Base-by-base conservation (phyloP, 148 eudicot species). In the Silene conica region DNA sequence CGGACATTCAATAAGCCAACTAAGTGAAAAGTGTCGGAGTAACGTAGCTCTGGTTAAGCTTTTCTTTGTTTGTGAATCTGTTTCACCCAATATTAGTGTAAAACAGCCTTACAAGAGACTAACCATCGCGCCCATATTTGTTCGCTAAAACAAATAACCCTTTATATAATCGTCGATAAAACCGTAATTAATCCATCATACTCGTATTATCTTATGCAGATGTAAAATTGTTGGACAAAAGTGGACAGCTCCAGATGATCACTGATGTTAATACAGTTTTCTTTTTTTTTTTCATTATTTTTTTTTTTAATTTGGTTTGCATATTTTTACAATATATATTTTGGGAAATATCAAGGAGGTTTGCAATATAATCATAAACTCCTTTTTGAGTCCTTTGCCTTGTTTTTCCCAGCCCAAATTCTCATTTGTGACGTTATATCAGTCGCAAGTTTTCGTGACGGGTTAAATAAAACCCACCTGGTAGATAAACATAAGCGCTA, bases 181-280 rank as follows among this genome's bases (percentile, higher is more conserved):
- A 22, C 13, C 23, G 15, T 60, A 62, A 5, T 41, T 22, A 16
- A 9, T 6, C n/a, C n/a, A n/a, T n/a, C n/a, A n/a, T n/a, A n/a
- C n/a, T n/a, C n/a, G n/a, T n/a, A n/a, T 65, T 19, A 41, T 10
- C 14, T n/a, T 9, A 34, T 78, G 72, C 83, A 81, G 83, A 70
- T 81, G 74, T 77, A 81, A 81, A 81, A 81, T 81, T 76, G 71
- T 54, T 74, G 82, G 45, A 63, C 55, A 45, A 71, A 76, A 72
- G 31, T 76, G 83, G 80, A 77, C 80, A 81, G 80, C 80, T 61
- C 73, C 74, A 81, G 77, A 73, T 73, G 78, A 69, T 61, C 66
- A 76, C 74, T 69, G 80, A 81, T 81, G 83, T 81, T 81, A 76
- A 81, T 77, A 81, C 83, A 73, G 23, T 77, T 77, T 77, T 65